Conservation (phyloP, 441 rosid species). For the Daphne laureola region DNA sequence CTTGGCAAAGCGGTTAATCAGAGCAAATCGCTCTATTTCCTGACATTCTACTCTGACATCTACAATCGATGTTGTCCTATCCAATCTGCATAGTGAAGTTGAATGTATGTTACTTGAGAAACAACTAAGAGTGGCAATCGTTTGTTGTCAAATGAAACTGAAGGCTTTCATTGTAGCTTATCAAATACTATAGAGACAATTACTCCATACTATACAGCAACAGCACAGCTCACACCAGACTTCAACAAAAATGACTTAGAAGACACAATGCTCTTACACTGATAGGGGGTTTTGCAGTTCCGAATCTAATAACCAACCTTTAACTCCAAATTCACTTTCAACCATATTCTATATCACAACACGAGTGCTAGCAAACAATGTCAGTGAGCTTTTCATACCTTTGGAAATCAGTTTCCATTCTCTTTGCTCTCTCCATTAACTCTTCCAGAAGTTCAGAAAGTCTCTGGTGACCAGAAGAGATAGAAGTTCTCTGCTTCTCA, state of each 20-base stretch:
- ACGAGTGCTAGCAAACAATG: neutral
- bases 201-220: too few species aligned
- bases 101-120: too few species aligned
- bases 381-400: conserved; percentile 28
- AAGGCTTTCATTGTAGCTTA: neutral
- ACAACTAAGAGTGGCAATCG: too few species aligned
- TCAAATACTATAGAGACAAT: too few species aligned
- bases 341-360: neutral
- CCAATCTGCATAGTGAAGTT: conserved; percentile 31
- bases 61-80: conserved; percentile 27
- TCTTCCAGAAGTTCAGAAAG: conserved; percentile 25
- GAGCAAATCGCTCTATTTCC: conserved; percentile 46
- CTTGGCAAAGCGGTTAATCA: conserved; percentile 60
- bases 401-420: conserved; percentile 29
- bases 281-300: too few species aligned
- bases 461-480: conserved; percentile 15
- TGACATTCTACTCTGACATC: conserved; percentile 46
- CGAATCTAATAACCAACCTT: too few species aligned
- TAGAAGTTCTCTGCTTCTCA: conserved; percentile 25
- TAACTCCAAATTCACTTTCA: neutral
- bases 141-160: neutral
- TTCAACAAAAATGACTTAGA: too few species aligned
- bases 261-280: too few species aligned
- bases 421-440: conserved; percentile 30
- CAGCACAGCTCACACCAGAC: too few species aligned